phyloP scores from a whole-genome alignment of 306 rosid genomes.

The Cyamopsis tetragonoloba region DNA sequence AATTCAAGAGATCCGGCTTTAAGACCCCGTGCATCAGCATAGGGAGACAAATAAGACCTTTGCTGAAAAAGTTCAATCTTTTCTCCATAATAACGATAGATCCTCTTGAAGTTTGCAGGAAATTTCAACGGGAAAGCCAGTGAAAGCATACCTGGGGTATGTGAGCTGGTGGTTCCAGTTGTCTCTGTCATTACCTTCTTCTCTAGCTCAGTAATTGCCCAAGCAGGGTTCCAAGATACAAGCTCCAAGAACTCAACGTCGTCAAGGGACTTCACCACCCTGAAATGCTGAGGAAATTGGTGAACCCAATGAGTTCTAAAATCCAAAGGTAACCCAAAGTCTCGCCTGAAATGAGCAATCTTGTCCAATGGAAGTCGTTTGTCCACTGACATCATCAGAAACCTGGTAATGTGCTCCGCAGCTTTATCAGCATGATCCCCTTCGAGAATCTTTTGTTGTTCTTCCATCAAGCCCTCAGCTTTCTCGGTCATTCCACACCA shows the following conservation, averaged over 20 bases:
- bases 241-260: conserved; percentile 73
- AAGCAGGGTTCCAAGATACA: conserved; percentile 67
- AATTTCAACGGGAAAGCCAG: conserved; percentile 68
- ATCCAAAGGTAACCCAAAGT: conserved; percentile 39
- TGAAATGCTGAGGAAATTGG: conserved; percentile 56
- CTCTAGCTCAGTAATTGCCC: conserved; percentile 86
- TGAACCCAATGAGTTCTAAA: conserved; percentile 57
- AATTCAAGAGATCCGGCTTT: conserved; percentile 69
- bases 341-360: conserved; percentile 39
- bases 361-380: conserved; percentile 61
- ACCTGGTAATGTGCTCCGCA: conserved; percentile 62
- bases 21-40: conserved; percentile 70
- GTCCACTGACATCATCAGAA: conserved; percentile 59
- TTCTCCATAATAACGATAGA: conserved; percentile 42
- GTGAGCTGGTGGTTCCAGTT: neutral
- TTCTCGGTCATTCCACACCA: conserved; percentile 71
- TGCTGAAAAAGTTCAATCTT: conserved; percentile 68
- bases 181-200: conserved; percentile 45
- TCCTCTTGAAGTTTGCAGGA: conserved; percentile 63
- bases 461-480: conserved; percentile 55
- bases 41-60: conserved; percentile 75
- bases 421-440: conserved; percentile 51
- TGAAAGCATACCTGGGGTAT: conserved; percentile 32
- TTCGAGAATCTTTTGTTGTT: conserved; percentile 44
- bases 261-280: conserved; percentile 42